A percentile compares a stretch with the other conserved stretches of the same genome.
These are phyloP conservation scores for Geosiphon pyriformis DNA, from an alignment of 192 early-diverging fungal species.

Conservation along the genomic window DNA sequence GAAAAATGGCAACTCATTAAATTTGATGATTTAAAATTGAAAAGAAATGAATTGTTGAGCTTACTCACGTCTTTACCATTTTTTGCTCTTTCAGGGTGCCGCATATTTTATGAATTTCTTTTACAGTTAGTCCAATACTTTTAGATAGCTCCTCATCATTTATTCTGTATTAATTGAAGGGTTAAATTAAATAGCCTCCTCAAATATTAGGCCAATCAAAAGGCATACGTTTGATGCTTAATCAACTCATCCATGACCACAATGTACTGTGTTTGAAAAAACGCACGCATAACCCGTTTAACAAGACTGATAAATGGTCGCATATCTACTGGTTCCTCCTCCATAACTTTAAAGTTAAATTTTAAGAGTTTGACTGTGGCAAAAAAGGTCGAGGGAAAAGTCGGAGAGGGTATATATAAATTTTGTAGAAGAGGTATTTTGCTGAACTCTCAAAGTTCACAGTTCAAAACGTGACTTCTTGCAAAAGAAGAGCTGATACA, in stretches of 20 bases:
- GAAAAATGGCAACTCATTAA: background rate
- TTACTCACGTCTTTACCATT: slow-evolving; percentile 60
- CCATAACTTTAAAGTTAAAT: too few relatives aligned
- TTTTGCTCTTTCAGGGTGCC: slow-evolving; percentile 72
- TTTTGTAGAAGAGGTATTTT: too few relatives aligned
- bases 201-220: background rate
- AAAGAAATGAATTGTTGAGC: too few relatives aligned
- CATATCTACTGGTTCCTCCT: slow-evolving; percentile 11
- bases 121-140: slow-evolving; percentile 54
- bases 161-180: slow-evolving; percentile 35
- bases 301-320: slow-evolving; percentile 51
- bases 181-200: background rate
- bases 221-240: slow-evolving; percentile 44
- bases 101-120: slow-evolving; percentile 76
- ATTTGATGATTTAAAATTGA: too few relatives aligned
- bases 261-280: slow-evolving; percentile 74
- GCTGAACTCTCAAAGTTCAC: too few relatives aligned
- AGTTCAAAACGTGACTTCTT: too few relatives aligned
- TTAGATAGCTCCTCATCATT: slow-evolving; percentile 74
- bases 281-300: slow-evolving; percentile 73
- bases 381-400: too few relatives aligned
- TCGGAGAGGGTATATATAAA: too few relatives aligned
- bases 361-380: too few relatives aligned
- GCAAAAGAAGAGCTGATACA: too few relatives aligned
- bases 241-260: slow-evolving; percentile 81